Evolutionary conservation across 2,329 filamentous ascomycete species (phyloP), one percentile per base, ranked within the genome.

Genomic region (Cyphellophora europaea): DNA sequence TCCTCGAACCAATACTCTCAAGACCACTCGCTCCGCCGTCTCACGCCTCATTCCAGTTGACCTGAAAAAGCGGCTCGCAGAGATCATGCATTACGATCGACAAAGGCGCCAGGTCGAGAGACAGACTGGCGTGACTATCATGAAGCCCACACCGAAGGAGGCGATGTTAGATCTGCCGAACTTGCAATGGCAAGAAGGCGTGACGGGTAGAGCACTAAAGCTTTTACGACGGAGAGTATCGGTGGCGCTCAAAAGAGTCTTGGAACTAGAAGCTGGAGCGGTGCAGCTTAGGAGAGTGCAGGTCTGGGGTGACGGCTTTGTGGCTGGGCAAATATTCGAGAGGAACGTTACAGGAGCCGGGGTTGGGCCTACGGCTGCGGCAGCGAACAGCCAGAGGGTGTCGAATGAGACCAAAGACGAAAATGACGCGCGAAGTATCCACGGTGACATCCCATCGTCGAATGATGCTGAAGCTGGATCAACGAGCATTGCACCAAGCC

Each of bases 121-220:
- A 3, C 28, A 19, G 3, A 32, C 32, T 5, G 31, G 36, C 6
- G 28, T 12, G 11, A 15, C 16, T 11, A 18, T 30, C 19, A 19
- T 14, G 14, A 30, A 17, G 19, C 8, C 15, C 10, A 18, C 35
- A 13, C 19, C 19, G 11, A 27, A 33, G 11, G 13, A 11, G 5
- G n/a, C 25, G 4, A 37, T 13, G 3, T 33, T 42, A 18, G 27
- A 33, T n/a, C 27, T 41, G 13, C 33, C 16, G 6, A 25, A 36
- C 5, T 15, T 48, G 12, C 38, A 49, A 25, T 49, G 47, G 47
- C 42, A 49, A 21, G 18, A 28, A 5, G 44, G 43, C 13, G 30
- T 49, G 17, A 19, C 32, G 21, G 35, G 36, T 3, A 40, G 47
- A 11, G 19, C 44, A 6, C 31, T 34, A 10, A 30, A 32, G 4